Base-by-base conservation (phyloP, 139 green algal species). In the Trebouxia sp. region DNA sequence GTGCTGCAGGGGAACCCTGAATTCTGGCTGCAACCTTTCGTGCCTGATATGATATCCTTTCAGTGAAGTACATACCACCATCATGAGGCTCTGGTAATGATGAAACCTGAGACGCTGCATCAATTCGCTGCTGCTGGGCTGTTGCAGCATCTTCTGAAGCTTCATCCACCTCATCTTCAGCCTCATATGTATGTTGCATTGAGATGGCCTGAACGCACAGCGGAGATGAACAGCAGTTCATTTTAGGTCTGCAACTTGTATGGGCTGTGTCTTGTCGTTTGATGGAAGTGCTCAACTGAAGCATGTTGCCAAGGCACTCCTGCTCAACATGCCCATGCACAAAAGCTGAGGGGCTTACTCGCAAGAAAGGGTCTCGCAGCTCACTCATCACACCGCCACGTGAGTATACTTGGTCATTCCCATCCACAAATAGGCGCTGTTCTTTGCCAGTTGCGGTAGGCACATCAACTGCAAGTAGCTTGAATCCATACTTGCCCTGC, bases 401-500 rank as follows among this genome's bases (percentile, higher is more conserved):
- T 30, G 78, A 37, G 77, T 95, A 95, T 6, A 86, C 74, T n/a
- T 62, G n/a, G n/a, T 83, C 55, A 24, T 90, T 87, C 0, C 91
- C 91, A 43, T 90, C 80, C 55, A 95, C 24, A 69, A 87, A 95
- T 11, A 95, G 85, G 22, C 89, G 86, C 75, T 90, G 80, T 70
- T 92, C 85, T 28, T 69, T 38, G 6, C 85, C 84, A 32, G 66
- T 72, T 12, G 83, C 80, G 20, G 83, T 85, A 0, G 89, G 87
- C 65, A 95, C 84, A 47, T 95, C 91, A 24, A 95, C 85, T 20
- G 91, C 93, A 70, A 96, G 85, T 77, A 92, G 88, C 51, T 89
- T 94, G 87, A 97, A 94, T 20, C 43, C 51, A 84, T 94, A 97
- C 76, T 84, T 91, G 30, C 91, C 93, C 86, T 90, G 85, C 17